A percentile compares a stretch with the other conserved stretches of the same genome.
phyloP scores from a whole-genome alignment of 2,329 filamentous ascomycete genomes.

The Ophidiomyces ophidiicola region DNA sequence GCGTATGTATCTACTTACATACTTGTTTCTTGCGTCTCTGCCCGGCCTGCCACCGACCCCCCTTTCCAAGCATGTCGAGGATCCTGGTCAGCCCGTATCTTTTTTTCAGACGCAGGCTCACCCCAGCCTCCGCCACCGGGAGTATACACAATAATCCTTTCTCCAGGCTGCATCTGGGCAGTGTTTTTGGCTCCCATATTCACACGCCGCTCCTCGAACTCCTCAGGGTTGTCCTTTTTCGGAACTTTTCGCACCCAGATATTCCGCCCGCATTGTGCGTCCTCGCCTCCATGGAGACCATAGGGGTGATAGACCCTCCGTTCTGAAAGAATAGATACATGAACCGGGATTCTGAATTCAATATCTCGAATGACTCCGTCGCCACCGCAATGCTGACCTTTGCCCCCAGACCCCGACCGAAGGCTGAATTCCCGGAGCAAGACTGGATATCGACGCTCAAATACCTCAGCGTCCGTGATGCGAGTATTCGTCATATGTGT shows the following conservation, averaged over 20 bases:
- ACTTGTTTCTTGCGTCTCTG: slow-evolving; percentile 41
- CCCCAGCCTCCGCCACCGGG: slow-evolving; percentile 32
- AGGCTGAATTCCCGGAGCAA: slow-evolving; percentile 59
- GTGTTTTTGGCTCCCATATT: slow-evolving; percentile 26
- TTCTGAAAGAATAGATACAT: slow-evolving; percentile 65
- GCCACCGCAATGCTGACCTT: slow-evolving; percentile 56
- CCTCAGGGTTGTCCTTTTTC: slow-evolving; percentile 25
- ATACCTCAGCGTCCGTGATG: slow-evolving; percentile 69
- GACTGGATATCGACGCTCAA: slow-evolving; percentile 66
- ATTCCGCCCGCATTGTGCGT: slow-evolving; percentile 65
- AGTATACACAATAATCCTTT: slow-evolving; percentile 29
- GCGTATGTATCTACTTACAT: slow-evolving; percentile 18
- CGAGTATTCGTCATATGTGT: slow-evolving; percentile 79
- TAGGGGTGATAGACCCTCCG: slow-evolving; percentile 62
- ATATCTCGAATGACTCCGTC: slow-evolving; percentile 69
- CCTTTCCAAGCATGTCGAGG: slow-evolving; percentile 48
- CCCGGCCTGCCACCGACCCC: slow-evolving; percentile 42
- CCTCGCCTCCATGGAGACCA: slow-evolving; percentile 66
- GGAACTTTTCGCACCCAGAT: slow-evolving; percentile 66
- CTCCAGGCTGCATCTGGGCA: slow-evolving; percentile 25
- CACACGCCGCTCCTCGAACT: slow-evolving; percentile 19
- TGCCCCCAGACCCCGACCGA: slow-evolving; percentile 50
- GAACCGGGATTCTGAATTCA: slow-evolving; percentile 65
- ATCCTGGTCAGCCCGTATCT: slow-evolving; percentile 42
- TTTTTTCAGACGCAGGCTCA: slow-evolving; percentile 41